A percentile compares a stretch with the other conserved stretches of the same genome.
These are phyloP conservation scores for Microdochium nivale DNA, from an alignment of 2,329 filamentous ascomycete species.

Conservation along the genomic window DNA sequence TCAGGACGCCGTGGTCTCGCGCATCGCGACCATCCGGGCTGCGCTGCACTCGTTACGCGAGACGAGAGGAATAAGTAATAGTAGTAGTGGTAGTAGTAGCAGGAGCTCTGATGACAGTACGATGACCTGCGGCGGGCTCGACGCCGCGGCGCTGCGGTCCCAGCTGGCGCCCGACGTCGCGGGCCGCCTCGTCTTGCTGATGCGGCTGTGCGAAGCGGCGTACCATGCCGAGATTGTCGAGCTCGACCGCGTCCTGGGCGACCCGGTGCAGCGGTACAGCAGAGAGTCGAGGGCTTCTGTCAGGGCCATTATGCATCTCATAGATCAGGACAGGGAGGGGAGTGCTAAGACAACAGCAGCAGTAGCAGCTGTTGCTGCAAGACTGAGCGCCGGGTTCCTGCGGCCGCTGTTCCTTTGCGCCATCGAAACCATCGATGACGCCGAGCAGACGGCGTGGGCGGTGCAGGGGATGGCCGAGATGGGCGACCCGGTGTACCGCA, in stretches of 20 bases:
- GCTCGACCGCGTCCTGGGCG: constrained; percentile 12
- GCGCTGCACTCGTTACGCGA: constrained; percentile 7
- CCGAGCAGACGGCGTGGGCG: constrained; percentile 9
- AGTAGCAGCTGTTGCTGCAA: neutral
- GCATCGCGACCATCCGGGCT: constrained; percentile 5
- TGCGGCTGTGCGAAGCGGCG: constrained; percentile 10
- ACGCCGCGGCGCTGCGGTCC: constrained; percentile 3
- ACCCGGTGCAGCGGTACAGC: constrained; percentile 8
- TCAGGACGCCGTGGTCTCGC: constrained; percentile 11
- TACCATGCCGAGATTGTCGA: constrained; percentile 13
- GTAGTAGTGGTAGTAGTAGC: too few species aligned
- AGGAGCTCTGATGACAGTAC: constrained; percentile 1
- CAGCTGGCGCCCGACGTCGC: constrained; percentile 8
- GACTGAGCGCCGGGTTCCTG: constrained; percentile 10
- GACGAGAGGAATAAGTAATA: too few species aligned
- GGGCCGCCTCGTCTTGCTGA: constrained; percentile 6
- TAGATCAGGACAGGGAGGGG: constrained; percentile 7
- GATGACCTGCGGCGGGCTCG: neutral
- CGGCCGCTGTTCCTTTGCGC: constrained; percentile 12
- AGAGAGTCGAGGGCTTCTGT: constrained; percentile 7
- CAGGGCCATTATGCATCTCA: constrained; percentile 7
- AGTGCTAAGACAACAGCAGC: constrained; percentile 5
- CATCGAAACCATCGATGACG: constrained; percentile 10
- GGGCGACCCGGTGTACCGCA: constrained; percentile 3
- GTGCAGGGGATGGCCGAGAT: constrained; percentile 8